These are phyloP conservation scores for Discostella stelligeroides DNA, from an alignment of 108 stramenopile species.

Conservation along the genomic window DNA sequence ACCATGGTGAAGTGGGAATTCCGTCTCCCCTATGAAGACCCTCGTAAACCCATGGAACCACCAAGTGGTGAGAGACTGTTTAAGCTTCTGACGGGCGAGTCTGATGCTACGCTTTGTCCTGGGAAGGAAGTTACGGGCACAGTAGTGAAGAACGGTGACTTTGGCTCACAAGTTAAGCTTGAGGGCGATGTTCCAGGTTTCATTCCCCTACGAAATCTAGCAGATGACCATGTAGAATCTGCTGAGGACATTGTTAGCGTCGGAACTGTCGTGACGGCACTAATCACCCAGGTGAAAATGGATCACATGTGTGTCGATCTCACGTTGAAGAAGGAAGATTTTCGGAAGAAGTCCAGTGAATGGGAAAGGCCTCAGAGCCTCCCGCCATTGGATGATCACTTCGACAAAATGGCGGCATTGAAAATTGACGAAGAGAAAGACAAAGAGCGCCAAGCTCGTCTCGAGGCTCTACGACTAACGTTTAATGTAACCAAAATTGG, in stretches of 20 bases:
- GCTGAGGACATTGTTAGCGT: slow-evolving; percentile 82
- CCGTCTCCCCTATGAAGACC: slow-evolving; percentile 84
- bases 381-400: slow-evolving; percentile 65
- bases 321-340: slow-evolving; percentile 84
- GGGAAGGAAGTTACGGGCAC: slow-evolving; percentile 89
- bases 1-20: slow-evolving; percentile 94
- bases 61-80: slow-evolving; percentile 78
- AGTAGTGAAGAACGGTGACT: slow-evolving; percentile 79
- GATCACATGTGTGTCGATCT: slow-evolving; percentile 91
- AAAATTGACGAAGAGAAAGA: slow-evolving; percentile 75
- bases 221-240: slow-evolving; percentile 87
- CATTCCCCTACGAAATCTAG: slow-evolving; percentile 78
- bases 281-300: slow-evolving; percentile 90
- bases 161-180: slow-evolving; percentile 88
- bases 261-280: slow-evolving; percentile 79
- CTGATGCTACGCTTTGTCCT: slow-evolving; percentile 79
- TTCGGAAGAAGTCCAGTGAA: slow-evolving; percentile 74
- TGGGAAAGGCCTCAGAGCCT: slow-evolving; percentile 83
- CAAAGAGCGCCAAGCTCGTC: slow-evolving; percentile 76
- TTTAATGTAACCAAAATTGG: slow-evolving; percentile 49
- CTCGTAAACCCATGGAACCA: slow-evolving; percentile 83
- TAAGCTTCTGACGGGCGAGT: slow-evolving; percentile 86
- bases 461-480: slow-evolving; percentile 70
- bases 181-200: slow-evolving; percentile 89
- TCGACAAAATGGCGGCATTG: slow-evolving; percentile 64